Evolutionary conservation across 257 asterid genomes (phyloP).

Genomic region (Gentiana straminea): DNA sequence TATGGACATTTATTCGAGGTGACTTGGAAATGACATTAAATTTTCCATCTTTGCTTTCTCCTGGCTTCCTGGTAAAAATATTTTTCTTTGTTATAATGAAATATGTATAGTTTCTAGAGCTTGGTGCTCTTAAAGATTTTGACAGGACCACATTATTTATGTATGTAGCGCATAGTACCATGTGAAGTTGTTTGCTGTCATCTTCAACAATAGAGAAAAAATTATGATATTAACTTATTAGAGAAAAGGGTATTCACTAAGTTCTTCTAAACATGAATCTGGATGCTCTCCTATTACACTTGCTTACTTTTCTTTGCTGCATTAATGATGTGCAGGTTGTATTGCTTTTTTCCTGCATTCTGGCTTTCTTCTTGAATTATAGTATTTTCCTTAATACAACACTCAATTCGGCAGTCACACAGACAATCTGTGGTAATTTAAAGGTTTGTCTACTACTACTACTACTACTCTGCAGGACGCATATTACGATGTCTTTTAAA

Average conservation of each 20-base stretch:
- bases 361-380: constrained; percentile 82
- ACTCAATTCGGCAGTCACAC: constrained; percentile 87
- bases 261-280: background rate
- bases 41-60: constrained; percentile 60
- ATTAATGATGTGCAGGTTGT: constrained; percentile 42
- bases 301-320: constrained; percentile 4
- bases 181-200: too few relatives aligned
- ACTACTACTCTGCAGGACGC: background rate
- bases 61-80: constrained; percentile 79
- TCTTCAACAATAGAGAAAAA: background rate
- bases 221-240: background rate
- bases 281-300: constrained; percentile 4
- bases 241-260: background rate
- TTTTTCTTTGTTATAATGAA: too few relatives aligned
- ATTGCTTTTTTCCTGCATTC: constrained; percentile 63
- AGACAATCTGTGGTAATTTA: constrained; percentile 90
- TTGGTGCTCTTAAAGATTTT: background rate
- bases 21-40: constrained; percentile 67
- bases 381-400: constrained; percentile 80
- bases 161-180: too few relatives aligned
- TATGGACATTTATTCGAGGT: constrained; percentile 77
- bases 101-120: background rate
- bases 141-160: too few relatives aligned
- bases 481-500: background rate
- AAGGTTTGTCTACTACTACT: constrained; percentile 46